Evolutionary conservation across 345 rosid genomes (phyloP).

Genomic region (Eucalyptus victrix): DNA sequence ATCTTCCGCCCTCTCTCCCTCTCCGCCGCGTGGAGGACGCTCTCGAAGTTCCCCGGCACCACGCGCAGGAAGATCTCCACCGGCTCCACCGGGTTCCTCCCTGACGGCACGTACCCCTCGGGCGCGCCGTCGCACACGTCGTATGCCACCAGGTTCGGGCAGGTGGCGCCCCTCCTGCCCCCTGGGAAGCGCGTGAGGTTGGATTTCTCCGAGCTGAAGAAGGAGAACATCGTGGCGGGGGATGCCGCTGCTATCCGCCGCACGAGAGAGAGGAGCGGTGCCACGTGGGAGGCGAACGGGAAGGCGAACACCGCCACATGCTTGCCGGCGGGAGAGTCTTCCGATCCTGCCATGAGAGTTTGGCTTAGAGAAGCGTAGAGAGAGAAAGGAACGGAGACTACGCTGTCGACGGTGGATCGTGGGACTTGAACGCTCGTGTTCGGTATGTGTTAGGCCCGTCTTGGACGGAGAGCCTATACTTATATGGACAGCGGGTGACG

Average conservation of each 20-base stretch:
- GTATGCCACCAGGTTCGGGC: conserved; percentile 1
- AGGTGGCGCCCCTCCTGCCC: neutral
- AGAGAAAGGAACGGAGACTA: neutral
- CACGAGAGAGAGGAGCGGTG: conserved; percentile 2
- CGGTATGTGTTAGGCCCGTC: neutral
- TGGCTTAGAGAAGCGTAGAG: neutral
- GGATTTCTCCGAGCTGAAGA: conserved; percentile 23
- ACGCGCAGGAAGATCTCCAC: conserved; percentile 20
- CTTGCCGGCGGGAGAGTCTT: neutral
- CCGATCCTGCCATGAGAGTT: neutral
- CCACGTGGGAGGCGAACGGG: conserved; percentile 5
- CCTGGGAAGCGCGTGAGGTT: conserved; percentile 1
- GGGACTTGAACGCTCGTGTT: neutral
- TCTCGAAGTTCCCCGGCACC: conserved; percentile 14
- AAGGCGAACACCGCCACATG: conserved; percentile 3
- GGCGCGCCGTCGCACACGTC: conserved; percentile 28
- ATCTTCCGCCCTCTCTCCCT: conserved; percentile 6
- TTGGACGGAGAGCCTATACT: neutral
- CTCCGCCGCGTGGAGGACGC: conserved; percentile 7
- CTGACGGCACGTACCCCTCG: neutral
- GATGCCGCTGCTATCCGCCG: neutral
- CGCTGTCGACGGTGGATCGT: neutral
- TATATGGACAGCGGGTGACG: neutral
- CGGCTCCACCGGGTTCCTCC: conserved; percentile 10
- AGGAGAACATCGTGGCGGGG: conserved; percentile 11